Conservation (phyloP, 2,329 filamentous ascomycete species). For the Ceratocystis papillata region DNA sequence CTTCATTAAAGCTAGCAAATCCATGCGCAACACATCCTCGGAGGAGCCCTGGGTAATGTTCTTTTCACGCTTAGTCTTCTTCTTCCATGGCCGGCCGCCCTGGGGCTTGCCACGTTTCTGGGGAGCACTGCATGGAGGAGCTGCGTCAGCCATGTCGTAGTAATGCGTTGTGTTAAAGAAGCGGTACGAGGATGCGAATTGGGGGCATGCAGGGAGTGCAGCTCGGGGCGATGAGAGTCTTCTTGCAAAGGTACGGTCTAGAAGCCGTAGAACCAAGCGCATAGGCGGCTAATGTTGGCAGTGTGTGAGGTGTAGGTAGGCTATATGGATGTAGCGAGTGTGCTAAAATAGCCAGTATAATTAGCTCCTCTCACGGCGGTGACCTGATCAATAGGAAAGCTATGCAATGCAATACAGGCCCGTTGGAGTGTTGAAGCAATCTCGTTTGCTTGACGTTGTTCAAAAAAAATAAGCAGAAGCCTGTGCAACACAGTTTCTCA, state of each 20-base stretch:
- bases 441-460: background rate
- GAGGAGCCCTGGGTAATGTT: constrained; percentile 51
- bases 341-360: background rate
- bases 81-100: constrained; percentile 24
- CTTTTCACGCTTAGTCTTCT: constrained; percentile 47
- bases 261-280: constrained; percentile 4
- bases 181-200: background rate
- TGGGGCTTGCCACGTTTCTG: constrained; percentile 23
- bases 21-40: constrained; percentile 56
- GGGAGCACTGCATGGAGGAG: constrained; percentile 10
- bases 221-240: background rate
- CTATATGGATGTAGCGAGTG: background rate
- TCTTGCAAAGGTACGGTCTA: constrained; percentile 10
- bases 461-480: constrained; percentile 8
- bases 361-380: background rate
- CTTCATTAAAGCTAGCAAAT: constrained; percentile 47
- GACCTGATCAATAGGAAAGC: too few species aligned
- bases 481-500: background rate
- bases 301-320: background rate
- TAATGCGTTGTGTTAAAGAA: background rate
- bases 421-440: too few species aligned
- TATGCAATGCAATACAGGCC: too few species aligned
- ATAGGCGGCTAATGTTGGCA: constrained; percentile 14
- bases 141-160: constrained; percentile 13
- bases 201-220: background rate